These are phyloP conservation scores for Phoma sp. DNA, from an alignment of 2,329 filamentous ascomycete species.

Conservation along the genomic window DNA sequence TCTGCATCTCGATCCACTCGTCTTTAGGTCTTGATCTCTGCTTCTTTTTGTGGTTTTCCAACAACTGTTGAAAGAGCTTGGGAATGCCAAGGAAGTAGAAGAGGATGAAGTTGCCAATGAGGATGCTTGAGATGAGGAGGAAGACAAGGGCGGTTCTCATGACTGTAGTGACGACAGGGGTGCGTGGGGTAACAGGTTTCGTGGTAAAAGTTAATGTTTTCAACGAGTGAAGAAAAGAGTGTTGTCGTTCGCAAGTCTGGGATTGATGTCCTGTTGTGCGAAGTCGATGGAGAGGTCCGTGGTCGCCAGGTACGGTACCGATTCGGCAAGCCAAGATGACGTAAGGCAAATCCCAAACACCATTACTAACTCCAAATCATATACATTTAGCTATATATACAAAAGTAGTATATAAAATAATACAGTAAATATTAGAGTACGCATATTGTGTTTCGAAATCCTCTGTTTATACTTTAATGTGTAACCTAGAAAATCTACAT, in stretches of 20 bases:
- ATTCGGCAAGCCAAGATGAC: neutral
- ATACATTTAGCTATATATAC: too few relatives aligned
- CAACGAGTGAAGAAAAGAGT: neutral
- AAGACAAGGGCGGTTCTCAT: conserved; percentile 15
- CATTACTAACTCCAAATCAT: too few relatives aligned
- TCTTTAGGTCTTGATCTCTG: neutral
- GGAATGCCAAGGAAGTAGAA: conserved; percentile 20
- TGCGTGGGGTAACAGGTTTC: too few relatives aligned
- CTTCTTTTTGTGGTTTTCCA: conserved; percentile 10
- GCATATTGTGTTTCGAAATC: too few relatives aligned
- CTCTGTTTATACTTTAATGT: too few relatives aligned
- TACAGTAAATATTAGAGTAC: too few relatives aligned
- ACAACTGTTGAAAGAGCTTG: conserved; percentile 7
- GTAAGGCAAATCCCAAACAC: neutral
- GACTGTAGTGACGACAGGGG: neutral
- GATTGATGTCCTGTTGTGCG: neutral
- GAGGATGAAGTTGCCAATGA: conserved; percentile 13
- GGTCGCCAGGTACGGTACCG: neutral
- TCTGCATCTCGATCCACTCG: conserved; percentile 18
- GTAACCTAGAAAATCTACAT: too few relatives aligned
- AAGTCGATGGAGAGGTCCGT: neutral
- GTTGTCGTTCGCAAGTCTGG: neutral
- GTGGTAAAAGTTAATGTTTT: too few relatives aligned
- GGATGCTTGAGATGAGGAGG: conserved; percentile 11
- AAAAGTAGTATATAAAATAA: too few relatives aligned